Base-by-base conservation (phyloP, 352 stramenopile species). In the Phytophthora ohioensis region DNA sequence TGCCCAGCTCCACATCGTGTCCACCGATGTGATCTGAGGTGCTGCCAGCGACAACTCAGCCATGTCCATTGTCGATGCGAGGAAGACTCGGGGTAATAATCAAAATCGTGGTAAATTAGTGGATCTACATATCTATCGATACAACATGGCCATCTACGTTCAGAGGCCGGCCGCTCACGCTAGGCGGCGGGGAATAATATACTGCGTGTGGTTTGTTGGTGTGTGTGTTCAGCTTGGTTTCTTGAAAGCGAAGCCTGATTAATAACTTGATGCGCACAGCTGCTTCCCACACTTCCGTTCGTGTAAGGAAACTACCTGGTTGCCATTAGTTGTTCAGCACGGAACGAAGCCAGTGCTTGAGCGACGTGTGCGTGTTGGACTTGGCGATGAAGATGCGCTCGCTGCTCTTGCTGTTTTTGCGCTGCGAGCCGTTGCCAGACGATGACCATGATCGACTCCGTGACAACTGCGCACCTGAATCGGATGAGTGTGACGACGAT, bases 341-440 rank as follows among this genome's bases (percentile, higher is more conserved):
- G 9, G 85, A 90, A 34, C 80, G 78, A 49, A 93, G 60, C 85
- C 85, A 93, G 51, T 86, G 80, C 70, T 83, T 88, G 48, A 93
- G 74, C 46, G 81, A 91, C 52, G 75, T 86, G 80, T 91, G 85
- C 57, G 82, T 88, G 66, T 87, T 91, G 31, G 82, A 87, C 73
- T 90, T 90, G 73, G 74, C 73, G 57, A 88, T 84, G 66, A 90
- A 84, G 59, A 84, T 82, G 36, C 67, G 67, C 58, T 87, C 80
- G 43, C 66, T 75, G 55, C 63, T 64, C 56, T 69, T 75, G 68
- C 61, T 66, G 57, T 43, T 78, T 38, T 81, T 75, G 46, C 78
- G 71, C 27, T 79, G 45, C 13, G 58, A 57, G 46, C 35, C 34
- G 51, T 73, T 65, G 49, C 58, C 64, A 34, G 47, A 72, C 15